phyloP scores from a whole-genome alignment of 768 basidiomycete genomes.

The Floccularia luteovirens region DNA sequence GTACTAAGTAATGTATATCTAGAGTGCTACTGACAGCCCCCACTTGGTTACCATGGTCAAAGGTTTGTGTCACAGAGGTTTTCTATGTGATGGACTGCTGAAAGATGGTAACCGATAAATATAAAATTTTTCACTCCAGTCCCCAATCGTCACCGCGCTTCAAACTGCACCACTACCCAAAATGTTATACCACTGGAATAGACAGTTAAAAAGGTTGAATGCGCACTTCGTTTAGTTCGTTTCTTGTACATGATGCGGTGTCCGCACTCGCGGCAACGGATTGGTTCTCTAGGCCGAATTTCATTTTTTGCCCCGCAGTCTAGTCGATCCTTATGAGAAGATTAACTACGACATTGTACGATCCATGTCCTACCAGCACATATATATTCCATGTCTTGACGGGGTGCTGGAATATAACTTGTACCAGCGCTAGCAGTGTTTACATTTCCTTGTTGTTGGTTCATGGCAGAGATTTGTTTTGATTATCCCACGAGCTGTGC shows the following conservation, averaged over 20 bases:
- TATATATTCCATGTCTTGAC: slow-evolving; percentile 75
- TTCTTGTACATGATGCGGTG: slow-evolving; percentile 99
- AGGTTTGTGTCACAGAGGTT: too few species aligned
- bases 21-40: too few species aligned
- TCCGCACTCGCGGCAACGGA: slow-evolving; percentile 93
- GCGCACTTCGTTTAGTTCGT: slow-evolving; percentile 86
- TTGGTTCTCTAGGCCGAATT: slow-evolving; percentile 86
- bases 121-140: too few species aligned
- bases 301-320: slow-evolving; percentile 93
- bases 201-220: neutral
- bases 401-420: slow-evolving; percentile 28
- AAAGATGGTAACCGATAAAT: too few species aligned
- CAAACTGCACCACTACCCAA: slow-evolving; percentile 69
- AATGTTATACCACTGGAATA: neutral
- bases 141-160: slow-evolving; percentile 76
- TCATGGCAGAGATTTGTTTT: slow-evolving; percentile 21
- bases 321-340: slow-evolving; percentile 17
- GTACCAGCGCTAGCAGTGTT: slow-evolving; percentile 13
- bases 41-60: too few species aligned
- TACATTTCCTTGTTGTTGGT: slow-evolving; percentile 23
- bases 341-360: slow-evolving; percentile 5
- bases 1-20: too few species aligned
- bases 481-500: too few species aligned
- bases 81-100: too few species aligned
- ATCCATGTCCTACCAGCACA: slow-evolving; percentile 59